Base-by-base conservation (phyloP, 495 filamentous ascomycete species). In the Barbatosphaeria neglecta region DNA sequence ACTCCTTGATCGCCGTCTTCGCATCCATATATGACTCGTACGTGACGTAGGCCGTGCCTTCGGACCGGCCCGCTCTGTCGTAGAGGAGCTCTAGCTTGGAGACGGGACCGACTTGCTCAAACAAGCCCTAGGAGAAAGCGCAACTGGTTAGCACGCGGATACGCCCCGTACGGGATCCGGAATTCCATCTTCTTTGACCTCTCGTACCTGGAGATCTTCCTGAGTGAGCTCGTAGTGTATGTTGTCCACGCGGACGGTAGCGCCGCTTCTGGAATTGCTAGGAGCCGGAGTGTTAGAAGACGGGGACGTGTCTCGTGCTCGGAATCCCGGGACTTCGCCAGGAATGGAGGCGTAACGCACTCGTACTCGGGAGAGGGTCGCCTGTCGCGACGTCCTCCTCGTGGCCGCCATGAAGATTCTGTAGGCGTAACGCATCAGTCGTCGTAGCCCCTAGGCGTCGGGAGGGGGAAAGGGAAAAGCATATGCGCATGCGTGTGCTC, bases 171-270 rank as follows among this genome's bases (percentile, higher is more conserved):
- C n/a, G n/a, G n/a, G n/a, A n/a, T n/a, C n/a, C n/a, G n/a, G n/a
- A n/a, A n/a, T n/a, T n/a, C n/a, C n/a, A n/a, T n/a, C n/a, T n/a
- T n/a, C n/a, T n/a, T n/a, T n/a, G n/a, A n/a, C n/a, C n/a, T n/a
- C 15, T 49, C 68, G 42, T 76, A 90, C 90, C 57, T 86, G 74
- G 42, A 96, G 76, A 57, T 96, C 90, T 23, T 78, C 80, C 62
- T 90, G 83, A 20, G 84, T 87, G 46, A 96, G 76, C 37, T 96
- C 90, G 65, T 94, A 96, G 65, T 96, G 90, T 41, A 96, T 66
- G 60, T 95, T 95, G 50, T 94, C 87, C 41, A 96, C 82, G 45
- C 82, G 83, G 50, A 96, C 64, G 63, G 86, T 90, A 42, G 82
- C 73, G 55, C 84, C 78, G 6, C 10, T n/a, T 22, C 68, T 52